Conservation (phyloP, 1,284 basidiomycete species). For the Pisolithus thermaeus region DNA sequence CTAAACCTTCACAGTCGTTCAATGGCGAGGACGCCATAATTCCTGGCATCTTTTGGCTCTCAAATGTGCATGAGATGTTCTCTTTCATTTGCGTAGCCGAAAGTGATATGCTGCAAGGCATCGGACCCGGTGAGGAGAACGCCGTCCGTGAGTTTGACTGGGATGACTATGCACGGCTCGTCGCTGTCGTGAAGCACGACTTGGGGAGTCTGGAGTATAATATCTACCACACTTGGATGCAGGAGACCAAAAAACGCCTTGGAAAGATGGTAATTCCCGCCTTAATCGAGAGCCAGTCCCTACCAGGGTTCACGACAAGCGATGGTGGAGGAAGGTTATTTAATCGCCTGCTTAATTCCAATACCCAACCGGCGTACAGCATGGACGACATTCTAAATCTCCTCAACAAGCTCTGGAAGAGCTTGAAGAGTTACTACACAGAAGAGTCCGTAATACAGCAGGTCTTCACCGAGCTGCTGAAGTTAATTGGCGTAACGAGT, state of each 20-base stretch:
- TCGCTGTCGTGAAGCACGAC: slow-evolving; percentile 98
- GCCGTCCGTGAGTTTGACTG: slow-evolving; percentile 92
- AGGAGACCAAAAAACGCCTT: slow-evolving; percentile 95
- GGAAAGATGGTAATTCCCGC: slow-evolving; percentile 99
- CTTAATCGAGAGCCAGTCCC: slow-evolving; percentile 93
- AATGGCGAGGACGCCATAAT: slow-evolving; percentile 92
- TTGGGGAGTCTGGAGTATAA: slow-evolving; percentile 98
- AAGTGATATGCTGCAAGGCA: slow-evolving; percentile 96
- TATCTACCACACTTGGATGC: slow-evolving; percentile 99
- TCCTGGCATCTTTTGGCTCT: slow-evolving; percentile 98
- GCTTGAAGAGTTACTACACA: slow-evolving; percentile 98
- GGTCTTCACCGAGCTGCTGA: slow-evolving; percentile 93
- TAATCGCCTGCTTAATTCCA: slow-evolving; percentile 85
- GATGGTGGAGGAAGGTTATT: slow-evolving; percentile 92
- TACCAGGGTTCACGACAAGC: slow-evolving; percentile 96
- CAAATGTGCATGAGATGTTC: slow-evolving; percentile 99
- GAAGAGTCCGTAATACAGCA: slow-evolving; percentile 98
- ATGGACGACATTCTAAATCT: slow-evolving; percentile 99
- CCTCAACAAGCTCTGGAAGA: slow-evolving; percentile 98
- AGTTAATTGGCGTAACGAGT: slow-evolving; percentile 94
- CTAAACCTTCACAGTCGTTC: slow-evolving; percentile 57
- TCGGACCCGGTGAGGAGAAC: slow-evolving; percentile 93
- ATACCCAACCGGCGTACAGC: slow-evolving; percentile 84
- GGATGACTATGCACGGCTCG: slow-evolving; percentile 94
- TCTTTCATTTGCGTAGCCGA: slow-evolving; percentile 99